Evolutionary conservation across 148 eudicot genomes (phyloP), one percentile per base, ranked within the genome.

Genomic region (Chenopodium suecicum): DNA sequence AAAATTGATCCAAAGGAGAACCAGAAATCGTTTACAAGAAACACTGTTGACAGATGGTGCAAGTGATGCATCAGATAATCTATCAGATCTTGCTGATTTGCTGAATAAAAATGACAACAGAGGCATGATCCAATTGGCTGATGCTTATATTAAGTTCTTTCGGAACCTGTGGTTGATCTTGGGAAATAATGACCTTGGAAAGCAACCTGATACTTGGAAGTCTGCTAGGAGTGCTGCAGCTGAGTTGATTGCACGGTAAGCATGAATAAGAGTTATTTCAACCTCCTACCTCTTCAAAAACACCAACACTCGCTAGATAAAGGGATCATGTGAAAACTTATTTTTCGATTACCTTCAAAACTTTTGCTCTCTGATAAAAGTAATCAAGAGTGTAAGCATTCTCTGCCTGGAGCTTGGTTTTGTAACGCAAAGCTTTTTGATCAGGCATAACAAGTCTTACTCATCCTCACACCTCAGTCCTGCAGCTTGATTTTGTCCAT

Each of bases 201-300:
- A 79, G 77, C 84, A 89, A 77, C 71, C 80, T 29, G 84, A 79
- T 70, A 0, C 70, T 58, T 85, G 94, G 85, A 87, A 86, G 83
- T 84, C 74, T 29, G 97, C 95, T 76, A 81, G 74, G 83, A 74
- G 73, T 84, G 81, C 85, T 87, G 94, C 92, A n/a, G 62, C 68
- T 62, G 86, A 84, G 83, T 79, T 90, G 82, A 58, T 82, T 32
- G 82, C 85, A 63, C 41, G 87, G 87, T 85, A 88, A 87, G 80
- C n/a, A 14, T 22, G 78, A 58, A 19, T 22, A 9, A 17, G 50
- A 3, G 29, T 78, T 23, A 65, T 63, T 10, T 27, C 37, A 27
- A 67, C 14, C 37, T 37, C 69, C 29, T 9, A 9, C 37, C 37
- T 37, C 19, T 25, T 67, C 70, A 1, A 44, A 44, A 41, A 20